Evolutionary conservation across 2,329 filamentous ascomycete genomes (phyloP).

Genomic region (Aspergillus phoenicis): DNA sequence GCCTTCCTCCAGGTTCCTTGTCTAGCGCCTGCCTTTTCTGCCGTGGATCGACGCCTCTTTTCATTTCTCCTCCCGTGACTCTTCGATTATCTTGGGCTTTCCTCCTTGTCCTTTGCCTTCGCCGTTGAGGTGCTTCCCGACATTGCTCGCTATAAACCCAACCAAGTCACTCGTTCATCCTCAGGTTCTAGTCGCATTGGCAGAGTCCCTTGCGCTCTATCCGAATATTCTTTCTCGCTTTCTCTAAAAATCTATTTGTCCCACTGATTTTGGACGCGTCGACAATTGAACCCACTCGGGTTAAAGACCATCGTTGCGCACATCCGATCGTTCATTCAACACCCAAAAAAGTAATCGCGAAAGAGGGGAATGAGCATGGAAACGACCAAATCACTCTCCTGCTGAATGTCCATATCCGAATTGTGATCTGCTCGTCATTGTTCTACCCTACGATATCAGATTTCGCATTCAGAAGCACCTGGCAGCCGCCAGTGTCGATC

Average conservation of each 20-base stretch:
- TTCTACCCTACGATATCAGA: not conserved
- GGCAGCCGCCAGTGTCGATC: not conserved
- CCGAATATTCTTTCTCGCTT: not conserved
- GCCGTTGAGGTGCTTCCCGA: conserved; percentile 1
- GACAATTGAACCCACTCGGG: conserved; percentile 3
- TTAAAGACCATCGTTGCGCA: not conserved
- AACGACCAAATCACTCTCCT: conserved; percentile 2
- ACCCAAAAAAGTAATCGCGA: not conserved
- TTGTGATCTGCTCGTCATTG: not conserved
- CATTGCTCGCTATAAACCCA: conserved; percentile 8
- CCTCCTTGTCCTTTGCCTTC: conserved; percentile 6
- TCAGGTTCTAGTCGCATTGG: conserved; percentile 12
- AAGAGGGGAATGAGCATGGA: conserved; percentile 16
- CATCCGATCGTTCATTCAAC: not conserved
- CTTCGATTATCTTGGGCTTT: not conserved
- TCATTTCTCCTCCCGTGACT: conserved; percentile 13
- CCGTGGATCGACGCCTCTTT: conserved; percentile 11
- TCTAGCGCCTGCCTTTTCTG: conserved; percentile 5
- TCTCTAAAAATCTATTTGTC: conserved; percentile 7
- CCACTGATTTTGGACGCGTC: conserved; percentile 16
- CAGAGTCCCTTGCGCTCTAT: conserved; percentile 4
- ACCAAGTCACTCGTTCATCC: conserved; percentile 17
- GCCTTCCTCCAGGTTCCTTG: conserved; percentile 1
- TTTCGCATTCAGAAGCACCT: not conserved
- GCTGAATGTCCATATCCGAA: conserved; percentile 6